Evolutionary conservation across 139 green algal species (phyloP).

Genomic region (Chlamydomonas incerta): DNA sequence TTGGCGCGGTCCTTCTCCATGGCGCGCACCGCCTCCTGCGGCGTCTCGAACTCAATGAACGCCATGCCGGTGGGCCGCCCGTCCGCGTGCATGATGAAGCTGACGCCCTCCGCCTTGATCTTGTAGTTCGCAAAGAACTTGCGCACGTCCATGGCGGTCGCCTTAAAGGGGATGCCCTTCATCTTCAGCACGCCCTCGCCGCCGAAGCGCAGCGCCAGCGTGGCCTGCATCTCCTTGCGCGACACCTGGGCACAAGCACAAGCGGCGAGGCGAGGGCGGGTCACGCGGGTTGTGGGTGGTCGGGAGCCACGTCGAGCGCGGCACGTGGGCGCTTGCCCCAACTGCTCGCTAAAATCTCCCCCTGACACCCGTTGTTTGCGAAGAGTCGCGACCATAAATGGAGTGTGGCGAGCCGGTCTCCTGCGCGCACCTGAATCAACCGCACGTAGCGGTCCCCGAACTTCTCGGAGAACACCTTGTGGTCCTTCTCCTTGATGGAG

Average conservation of each 20-base stretch:
- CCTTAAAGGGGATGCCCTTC: conserved; percentile 82
- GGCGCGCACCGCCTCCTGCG: conserved; percentile 72
- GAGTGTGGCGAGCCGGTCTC: no score
- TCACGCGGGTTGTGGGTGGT: no score
- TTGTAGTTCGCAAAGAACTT: conserved; percentile 72
- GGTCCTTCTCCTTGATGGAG: conserved; percentile 72
- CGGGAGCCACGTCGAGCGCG: no score
- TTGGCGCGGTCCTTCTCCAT: conserved; percentile 81
- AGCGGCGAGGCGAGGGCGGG: neutral
- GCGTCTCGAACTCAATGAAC: conserved; percentile 91
- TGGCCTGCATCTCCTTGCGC: conserved; percentile 78
- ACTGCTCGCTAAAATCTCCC: no score
- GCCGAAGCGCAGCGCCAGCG: conserved; percentile 72
- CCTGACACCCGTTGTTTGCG: no score
- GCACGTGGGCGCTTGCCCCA: no score
- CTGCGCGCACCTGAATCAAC: conserved; percentile 64
- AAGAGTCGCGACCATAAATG: no score
- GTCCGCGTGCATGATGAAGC: conserved; percentile 82
- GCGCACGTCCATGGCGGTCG: conserved; percentile 60
- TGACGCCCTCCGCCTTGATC: conserved; percentile 78
- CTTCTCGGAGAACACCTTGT: conserved; percentile 75
- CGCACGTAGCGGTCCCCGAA: conserved; percentile 77
- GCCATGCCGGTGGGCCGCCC: conserved; percentile 84
- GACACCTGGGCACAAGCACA: conserved; percentile 51
- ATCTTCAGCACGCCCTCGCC: conserved; percentile 82